These are phyloP conservation scores for Zygoascus bituminiphila DNA, from an alignment of 805 yeast genomes.

Conservation along the genomic window DNA sequence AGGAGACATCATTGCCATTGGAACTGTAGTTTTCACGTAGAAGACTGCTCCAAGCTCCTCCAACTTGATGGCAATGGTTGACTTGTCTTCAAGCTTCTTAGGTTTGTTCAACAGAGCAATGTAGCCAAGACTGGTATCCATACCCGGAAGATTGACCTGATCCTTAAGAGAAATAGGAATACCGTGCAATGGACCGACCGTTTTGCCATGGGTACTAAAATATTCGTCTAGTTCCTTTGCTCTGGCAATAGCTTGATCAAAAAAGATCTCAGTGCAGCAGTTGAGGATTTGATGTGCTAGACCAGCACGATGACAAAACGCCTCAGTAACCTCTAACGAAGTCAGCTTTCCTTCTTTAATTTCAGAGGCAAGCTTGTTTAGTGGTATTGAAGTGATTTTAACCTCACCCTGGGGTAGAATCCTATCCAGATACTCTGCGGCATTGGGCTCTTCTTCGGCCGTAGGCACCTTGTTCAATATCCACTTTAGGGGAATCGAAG, in stretches of 20 bases:
- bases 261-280: slow-evolving; percentile 35
- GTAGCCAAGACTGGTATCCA: slow-evolving; percentile 42
- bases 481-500: slow-evolving; percentile 11
- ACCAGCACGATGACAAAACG: slow-evolving; percentile 51
- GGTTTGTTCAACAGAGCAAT: slow-evolving; percentile 27
- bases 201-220: slow-evolving; percentile 38
- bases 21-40: slow-evolving; percentile 46
- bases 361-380: slow-evolving; percentile 29
- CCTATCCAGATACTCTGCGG: slow-evolving; percentile 7
- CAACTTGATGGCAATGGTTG: slow-evolving; percentile 35
- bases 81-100: slow-evolving; percentile 25
- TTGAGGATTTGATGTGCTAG: slow-evolving; percentile 47
- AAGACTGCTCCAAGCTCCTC: slow-evolving; percentile 45
- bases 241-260: slow-evolving; percentile 48
- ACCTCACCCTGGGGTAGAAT: slow-evolving; percentile 5
- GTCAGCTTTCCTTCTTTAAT: slow-evolving; percentile 36
- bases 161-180: slow-evolving; percentile 57
- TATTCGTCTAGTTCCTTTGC: slow-evolving; percentile 52
- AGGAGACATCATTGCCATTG: slow-evolving; percentile 43
- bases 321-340: slow-evolving; percentile 40
- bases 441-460: slow-evolving; percentile 9
- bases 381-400: slow-evolving; percentile 5
- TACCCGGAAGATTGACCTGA: slow-evolving; percentile 39
- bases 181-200: slow-evolving; percentile 59
- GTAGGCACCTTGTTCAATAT: slow-evolving; percentile 4